A percentile compares a stretch with the other conserved stretches of the same genome.
Conservation (phyloP, 495 filamentous ascomycete species). For the Lophiostoma macrostomum region DNA sequence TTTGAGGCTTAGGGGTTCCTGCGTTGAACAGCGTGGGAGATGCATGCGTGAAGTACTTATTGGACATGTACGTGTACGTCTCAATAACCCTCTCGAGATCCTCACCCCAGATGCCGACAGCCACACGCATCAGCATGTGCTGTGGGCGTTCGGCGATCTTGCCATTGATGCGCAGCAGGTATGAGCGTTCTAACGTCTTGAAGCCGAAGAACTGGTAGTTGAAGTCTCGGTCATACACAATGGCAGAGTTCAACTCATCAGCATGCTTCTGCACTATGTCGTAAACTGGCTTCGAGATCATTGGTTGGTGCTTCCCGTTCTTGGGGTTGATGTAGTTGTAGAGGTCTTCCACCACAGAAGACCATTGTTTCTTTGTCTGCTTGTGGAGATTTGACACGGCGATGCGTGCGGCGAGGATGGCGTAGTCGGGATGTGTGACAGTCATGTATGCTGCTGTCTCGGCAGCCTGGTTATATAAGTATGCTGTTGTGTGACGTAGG, state of each 20-base stretch:
- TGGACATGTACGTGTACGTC: slow-evolving; percentile 97
- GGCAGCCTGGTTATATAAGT: slow-evolving; percentile 64
- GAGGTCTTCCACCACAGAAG: slow-evolving; percentile 84
- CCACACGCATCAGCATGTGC: slow-evolving; percentile 98
- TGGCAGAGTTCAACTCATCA: slow-evolving; percentile 95
- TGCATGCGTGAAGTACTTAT: slow-evolving; percentile 95
- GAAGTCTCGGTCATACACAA: slow-evolving; percentile 98
- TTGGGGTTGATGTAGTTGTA: slow-evolving; percentile 97
- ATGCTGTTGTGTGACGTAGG: background rate
- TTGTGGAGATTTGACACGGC: slow-evolving; percentile 99
- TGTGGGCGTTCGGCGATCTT: slow-evolving; percentile 95
- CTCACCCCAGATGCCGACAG: slow-evolving; percentile 93
- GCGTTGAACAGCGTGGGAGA: slow-evolving; percentile 98
- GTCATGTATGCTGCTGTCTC: slow-evolving; percentile 99
- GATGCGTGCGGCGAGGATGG: slow-evolving; percentile 96
- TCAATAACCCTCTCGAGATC: slow-evolving; percentile 91
- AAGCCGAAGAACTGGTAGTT: slow-evolving; percentile 99
- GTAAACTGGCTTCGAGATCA: slow-evolving; percentile 88
- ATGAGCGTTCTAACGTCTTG: slow-evolving; percentile 98
- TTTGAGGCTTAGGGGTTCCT: slow-evolving; percentile 86
- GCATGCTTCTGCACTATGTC: slow-evolving; percentile 91
- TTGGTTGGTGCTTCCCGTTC: slow-evolving; percentile 77
- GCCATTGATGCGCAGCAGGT: slow-evolving; percentile 86
- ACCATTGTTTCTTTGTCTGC: slow-evolving; percentile 99
- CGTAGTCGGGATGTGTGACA: slow-evolving; percentile 97